Evolutionary conservation across 768 basidiomycete species (phyloP).

Genomic region (Amanita thiersii): DNA sequence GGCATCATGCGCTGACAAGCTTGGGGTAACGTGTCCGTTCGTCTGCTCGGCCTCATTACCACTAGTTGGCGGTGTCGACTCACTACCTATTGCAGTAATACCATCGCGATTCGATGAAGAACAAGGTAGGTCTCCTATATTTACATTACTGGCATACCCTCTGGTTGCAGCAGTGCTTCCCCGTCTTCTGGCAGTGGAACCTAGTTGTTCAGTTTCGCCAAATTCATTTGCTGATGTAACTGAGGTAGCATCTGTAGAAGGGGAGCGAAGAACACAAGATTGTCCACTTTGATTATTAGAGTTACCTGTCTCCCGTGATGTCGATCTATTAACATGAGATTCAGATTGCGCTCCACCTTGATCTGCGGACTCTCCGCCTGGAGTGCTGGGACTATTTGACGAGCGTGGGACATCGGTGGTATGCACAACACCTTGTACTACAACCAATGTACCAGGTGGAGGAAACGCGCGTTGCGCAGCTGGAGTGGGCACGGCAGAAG

Average conservation of each 20-base stretch:
- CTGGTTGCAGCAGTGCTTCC: not conserved
- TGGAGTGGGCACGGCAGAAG: slow-evolving; percentile 9
- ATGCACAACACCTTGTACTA: slow-evolving; percentile 79
- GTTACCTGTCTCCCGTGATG: slow-evolving; percentile 16
- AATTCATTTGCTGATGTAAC: slow-evolving; percentile 1
- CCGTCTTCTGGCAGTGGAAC: not conserved
- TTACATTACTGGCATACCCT: not conserved
- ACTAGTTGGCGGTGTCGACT: not conserved
- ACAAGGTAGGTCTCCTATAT: not conserved
- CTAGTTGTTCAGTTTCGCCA: not conserved
- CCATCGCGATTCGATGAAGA: not conserved
- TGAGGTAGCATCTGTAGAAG: slow-evolving; percentile 18
- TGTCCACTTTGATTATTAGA: slow-evolving; percentile 23
- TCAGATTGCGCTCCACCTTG: slow-evolving; percentile 5
- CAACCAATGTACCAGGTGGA: slow-evolving; percentile 70
- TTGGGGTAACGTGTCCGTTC: slow-evolving; percentile 7
- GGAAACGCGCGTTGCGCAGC: slow-evolving; percentile 45
- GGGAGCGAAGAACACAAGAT: slow-evolving; percentile 26
- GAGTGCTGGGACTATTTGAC: not conserved
- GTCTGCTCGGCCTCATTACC: not conserved
- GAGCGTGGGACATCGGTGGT: slow-evolving; percentile 55
- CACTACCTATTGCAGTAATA: not conserved
- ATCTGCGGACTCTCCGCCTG: slow-evolving; percentile 2
- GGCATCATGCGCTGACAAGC: not conserved
- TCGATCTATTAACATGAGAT: slow-evolving; percentile 21